Base-by-base conservation (phyloP, 805 yeast species). In the Maudiozyma barnettii region DNA sequence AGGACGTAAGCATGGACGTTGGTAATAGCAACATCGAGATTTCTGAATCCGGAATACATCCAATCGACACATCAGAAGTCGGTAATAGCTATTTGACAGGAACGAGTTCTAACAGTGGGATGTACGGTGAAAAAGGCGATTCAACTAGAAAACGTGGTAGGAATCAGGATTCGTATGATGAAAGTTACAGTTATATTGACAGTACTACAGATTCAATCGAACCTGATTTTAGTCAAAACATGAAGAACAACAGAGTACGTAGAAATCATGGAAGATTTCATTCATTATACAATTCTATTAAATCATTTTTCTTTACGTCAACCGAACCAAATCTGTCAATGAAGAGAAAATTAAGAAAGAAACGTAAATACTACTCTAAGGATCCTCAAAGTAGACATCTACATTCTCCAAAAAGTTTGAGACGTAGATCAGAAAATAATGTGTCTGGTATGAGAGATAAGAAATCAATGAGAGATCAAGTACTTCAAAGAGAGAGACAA, bases 401-500 rank as follows among this genome's bases (percentile, higher is more conserved):
- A 30, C 37, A 20, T 13, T 42, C 45, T 21, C 29, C 30, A 20
- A 21, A 9, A n/a, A 23, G 33, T 5, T 14, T n/a, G 9, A 26
- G 36, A 6, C 40, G 48, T 31, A 45, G 9, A 21, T 21, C 10
- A 13, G n/a, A 19, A 10, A 35, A 22, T 4, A 13, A 33, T 7
- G 39, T 39, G 2, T 19, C 43, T 10, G 33, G 10, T 6, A 39
- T 8, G 2, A 19, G 29, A 8, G 13, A 26, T 14, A 36, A 19
- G 22, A 33, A 29, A 14, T 19, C 36, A 23, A 26, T 50, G 29
- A 49, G 43, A 23, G 53, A 53, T 18, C 46, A 56, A 20, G 52
- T 58, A 12, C 51, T 55, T 6, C 46, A 50, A 33, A 58, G 57
- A 35, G 62, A 59, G 31, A 56, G 55, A 2, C 48, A 55, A 39